Conservation (phyloP, 192 early-diverging fungal species). For the Glomus cerebriforme region DNA sequence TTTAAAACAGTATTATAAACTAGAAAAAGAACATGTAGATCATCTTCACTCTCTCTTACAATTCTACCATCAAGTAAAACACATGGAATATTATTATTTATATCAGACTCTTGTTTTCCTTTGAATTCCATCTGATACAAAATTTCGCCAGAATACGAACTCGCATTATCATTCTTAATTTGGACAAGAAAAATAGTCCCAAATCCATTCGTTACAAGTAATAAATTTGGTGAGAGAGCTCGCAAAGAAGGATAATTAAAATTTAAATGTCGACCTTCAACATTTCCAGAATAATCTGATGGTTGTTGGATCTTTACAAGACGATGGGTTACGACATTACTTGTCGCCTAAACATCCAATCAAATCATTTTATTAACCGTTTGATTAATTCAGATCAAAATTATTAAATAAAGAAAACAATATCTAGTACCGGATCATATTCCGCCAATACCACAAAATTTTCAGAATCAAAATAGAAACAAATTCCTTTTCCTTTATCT, state of each 20-base stretch:
- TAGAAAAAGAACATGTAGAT: conserved; percentile 15
- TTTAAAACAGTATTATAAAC: conserved; percentile 19
- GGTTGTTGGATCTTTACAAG: conserved; percentile 7
- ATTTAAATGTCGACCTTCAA: neutral
- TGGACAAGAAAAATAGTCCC: conserved; percentile 38
- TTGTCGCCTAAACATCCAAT: neutral
- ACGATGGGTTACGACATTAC: neutral
- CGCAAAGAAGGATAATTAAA: conserved; percentile 39
- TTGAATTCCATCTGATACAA: conserved; percentile 11
- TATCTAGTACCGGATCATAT: conserved; percentile 39
- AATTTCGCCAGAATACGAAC: conserved; percentile 11
- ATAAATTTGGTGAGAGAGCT: conserved; percentile 28
- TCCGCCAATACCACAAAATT: conserved; percentile 39
- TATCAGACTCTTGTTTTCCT: conserved; percentile 26
- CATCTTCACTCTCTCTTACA: conserved; percentile 23
- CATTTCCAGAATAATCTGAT: neutral
- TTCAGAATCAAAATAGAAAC: conserved; percentile 46
- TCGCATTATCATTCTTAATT: neutral
- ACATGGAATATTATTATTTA: conserved; percentile 38
- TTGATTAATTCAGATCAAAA: no score
- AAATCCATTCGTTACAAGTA: conserved; percentile 40
- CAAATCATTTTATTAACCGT: no score
- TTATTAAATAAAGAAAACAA: neutral
- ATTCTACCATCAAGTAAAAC: conserved; percentile 37
- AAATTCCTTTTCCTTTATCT: conserved; percentile 15